Conservation (phyloP, 768 basidiomycete species). For the Lyophyllum shimeji region DNA sequence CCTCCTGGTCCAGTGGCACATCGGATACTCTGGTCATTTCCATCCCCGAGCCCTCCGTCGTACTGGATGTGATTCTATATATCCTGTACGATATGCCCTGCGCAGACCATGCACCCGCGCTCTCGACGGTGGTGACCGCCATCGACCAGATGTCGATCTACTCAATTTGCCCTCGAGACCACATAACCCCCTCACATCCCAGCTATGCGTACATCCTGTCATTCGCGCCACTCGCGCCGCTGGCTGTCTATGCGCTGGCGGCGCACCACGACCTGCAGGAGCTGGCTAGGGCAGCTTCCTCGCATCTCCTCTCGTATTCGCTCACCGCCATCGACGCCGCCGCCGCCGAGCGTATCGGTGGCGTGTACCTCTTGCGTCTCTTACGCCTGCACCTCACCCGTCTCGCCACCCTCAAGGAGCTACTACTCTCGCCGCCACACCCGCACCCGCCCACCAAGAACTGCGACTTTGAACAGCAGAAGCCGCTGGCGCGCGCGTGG, state of each 20-base stretch:
- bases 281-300: constrained; percentile 38
- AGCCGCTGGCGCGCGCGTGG: constrained; percentile 37
- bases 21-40: constrained; percentile 25
- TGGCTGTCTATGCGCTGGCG: constrained; percentile 43
- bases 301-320: constrained; percentile 27
- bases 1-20: constrained; percentile 21
- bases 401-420: constrained; percentile 22
- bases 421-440: constrained; percentile 28
- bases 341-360: constrained; percentile 23
- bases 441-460: constrained; percentile 26
- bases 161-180: constrained; percentile 19
- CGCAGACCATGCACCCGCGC: constrained; percentile 49
- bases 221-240: constrained; percentile 32
- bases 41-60: constrained; percentile 40
- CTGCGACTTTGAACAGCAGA: constrained; percentile 34
- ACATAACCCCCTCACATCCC: constrained; percentile 26
- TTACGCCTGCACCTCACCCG: constrained; percentile 25
- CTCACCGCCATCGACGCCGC: constrained; percentile 24
- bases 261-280: constrained; percentile 30
- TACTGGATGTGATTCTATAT: constrained; percentile 59
- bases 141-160: constrained; percentile 35
- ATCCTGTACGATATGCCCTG: constrained; percentile 50
- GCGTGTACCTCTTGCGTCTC: constrained; percentile 26
- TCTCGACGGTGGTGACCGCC: constrained; percentile 45
- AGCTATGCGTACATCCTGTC: constrained; percentile 32